A percentile compares a stretch with the other conserved stretches of the same genome.
These are phyloP conservation scores for Remersonia thermophila DNA, from an alignment of 2,329 filamentous ascomycete species.

Conservation along the genomic window DNA sequence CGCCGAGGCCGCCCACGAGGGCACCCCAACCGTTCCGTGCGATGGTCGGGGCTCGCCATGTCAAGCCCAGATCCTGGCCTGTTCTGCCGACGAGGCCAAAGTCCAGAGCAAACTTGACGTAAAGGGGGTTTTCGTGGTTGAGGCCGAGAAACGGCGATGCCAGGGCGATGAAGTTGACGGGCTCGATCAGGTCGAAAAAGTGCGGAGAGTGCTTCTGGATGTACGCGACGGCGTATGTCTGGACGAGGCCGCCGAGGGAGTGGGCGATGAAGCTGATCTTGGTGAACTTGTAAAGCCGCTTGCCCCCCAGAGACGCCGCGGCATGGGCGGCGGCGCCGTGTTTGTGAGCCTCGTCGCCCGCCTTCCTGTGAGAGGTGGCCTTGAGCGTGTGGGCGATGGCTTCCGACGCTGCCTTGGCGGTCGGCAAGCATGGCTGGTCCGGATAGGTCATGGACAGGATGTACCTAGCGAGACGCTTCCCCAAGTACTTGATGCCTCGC, in stretches of 20 bases:
- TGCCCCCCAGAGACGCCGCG: conserved; percentile 20
- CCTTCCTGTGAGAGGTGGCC: conserved; percentile 28
- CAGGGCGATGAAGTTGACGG: conserved; percentile 80
- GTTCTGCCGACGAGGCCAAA: conserved; percentile 94
- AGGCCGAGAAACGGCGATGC: conserved; percentile 81
- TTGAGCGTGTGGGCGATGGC: conserved; percentile 29
- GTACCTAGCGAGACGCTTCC: conserved; percentile 86
- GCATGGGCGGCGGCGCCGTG: conserved; percentile 41
- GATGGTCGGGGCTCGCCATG: conserved; percentile 82
- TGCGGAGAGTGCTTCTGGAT: conserved; percentile 89
- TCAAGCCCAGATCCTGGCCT: conserved; percentile 86
- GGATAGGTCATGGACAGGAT: conserved; percentile 84
- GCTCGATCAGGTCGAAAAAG: conserved; percentile 77
- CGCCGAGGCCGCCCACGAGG: conserved; percentile 68
- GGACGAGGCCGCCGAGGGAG: conserved; percentile 77
- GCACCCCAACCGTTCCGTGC: conserved; percentile 80
- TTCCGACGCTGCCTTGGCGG: conserved; percentile 37
- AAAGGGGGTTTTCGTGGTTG: conserved; percentile 94
- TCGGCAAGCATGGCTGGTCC: conserved; percentile 76
- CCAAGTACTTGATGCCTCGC: conserved; percentile 90
- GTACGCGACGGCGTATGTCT: conserved; percentile 91
- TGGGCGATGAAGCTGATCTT: conserved; percentile 94
- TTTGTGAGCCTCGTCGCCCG: conserved; percentile 25
- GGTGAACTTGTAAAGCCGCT: conserved; percentile 66
- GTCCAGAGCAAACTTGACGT: conserved; percentile 92